Conservation (phyloP, 768 basidiomycete genomes). For the Fomitopsis pulvina region DNA sequence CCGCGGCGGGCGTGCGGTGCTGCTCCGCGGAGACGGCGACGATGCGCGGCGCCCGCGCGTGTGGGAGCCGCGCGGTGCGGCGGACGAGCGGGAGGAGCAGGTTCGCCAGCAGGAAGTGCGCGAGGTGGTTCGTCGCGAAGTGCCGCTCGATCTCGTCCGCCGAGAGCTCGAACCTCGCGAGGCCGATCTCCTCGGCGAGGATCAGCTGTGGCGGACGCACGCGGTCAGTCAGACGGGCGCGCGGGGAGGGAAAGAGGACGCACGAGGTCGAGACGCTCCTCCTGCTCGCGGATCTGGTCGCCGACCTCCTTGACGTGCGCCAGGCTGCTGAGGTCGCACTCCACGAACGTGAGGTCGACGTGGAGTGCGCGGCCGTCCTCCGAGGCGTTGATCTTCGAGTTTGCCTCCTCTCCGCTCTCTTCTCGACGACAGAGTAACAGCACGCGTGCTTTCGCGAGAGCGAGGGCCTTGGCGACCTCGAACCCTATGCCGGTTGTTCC, state of each 20-base stretch:
- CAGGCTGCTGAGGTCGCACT: slow-evolving; percentile 24
- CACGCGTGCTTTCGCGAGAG: slow-evolving; percentile 22
- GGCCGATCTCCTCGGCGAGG: slow-evolving; percentile 24
- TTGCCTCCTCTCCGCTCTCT: slow-evolving; percentile 20
- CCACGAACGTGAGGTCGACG: slow-evolving; percentile 19
- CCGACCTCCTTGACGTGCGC: slow-evolving; percentile 21
- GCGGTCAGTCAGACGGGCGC: background rate
- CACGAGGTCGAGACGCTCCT: slow-evolving; percentile 19
- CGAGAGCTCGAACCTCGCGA: slow-evolving; percentile 19
- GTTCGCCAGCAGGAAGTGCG: slow-evolving; percentile 36
- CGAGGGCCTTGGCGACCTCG: slow-evolving; percentile 24
- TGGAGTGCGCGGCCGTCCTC: background rate
- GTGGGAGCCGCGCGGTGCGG: slow-evolving; percentile 23
- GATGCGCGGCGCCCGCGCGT: slow-evolving; percentile 29
- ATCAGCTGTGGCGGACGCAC: slow-evolving; percentile 16
- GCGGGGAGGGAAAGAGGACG: slow-evolving; percentile 5
- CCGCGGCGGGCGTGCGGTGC: slow-evolving; percentile 30
- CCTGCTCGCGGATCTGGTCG: slow-evolving; percentile 17
- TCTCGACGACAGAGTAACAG: slow-evolving; percentile 19
- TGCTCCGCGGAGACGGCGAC: slow-evolving; percentile 33
- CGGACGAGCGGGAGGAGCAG: slow-evolving; percentile 33
- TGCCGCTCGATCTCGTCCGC: slow-evolving; percentile 22
- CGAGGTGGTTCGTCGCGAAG: slow-evolving; percentile 30
- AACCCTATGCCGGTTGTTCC: slow-evolving; percentile 25
- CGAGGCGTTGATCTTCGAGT: slow-evolving; percentile 17